Conservation (phyloP, 2,329 filamentous ascomycete genomes). For the Chaetomium olivaceum region DNA sequence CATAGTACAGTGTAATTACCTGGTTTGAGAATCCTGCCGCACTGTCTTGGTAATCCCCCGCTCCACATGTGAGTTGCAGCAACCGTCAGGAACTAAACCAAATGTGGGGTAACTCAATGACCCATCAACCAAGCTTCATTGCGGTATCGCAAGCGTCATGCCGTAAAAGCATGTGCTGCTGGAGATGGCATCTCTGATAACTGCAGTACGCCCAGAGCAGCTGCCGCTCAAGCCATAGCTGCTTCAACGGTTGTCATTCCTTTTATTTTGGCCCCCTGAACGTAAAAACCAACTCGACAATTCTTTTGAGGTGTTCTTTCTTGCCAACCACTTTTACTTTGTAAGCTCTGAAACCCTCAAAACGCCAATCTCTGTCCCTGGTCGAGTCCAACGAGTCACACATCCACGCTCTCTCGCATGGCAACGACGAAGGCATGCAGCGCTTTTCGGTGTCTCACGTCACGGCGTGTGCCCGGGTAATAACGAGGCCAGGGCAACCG, state of each 20-base stretch:
- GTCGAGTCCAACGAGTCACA: neutral
- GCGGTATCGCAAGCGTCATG: constrained; percentile 20
- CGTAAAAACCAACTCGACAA: neutral
- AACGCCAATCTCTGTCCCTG: neutral
- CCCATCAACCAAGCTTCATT: constrained; percentile 6
- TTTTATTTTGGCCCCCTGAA: neutral
- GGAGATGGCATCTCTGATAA: constrained; percentile 6
- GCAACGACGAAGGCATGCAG: constrained; percentile 33
- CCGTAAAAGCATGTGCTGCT: constrained; percentile 5
- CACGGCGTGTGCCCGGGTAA: constrained; percentile 33
- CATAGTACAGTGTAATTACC: neutral
- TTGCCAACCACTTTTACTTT: neutral
- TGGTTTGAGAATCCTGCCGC: neutral
- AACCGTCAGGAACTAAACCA: neutral
- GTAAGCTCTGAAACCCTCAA: no score
- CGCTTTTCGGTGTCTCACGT: constrained; percentile 32
- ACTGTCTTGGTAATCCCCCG: neutral
- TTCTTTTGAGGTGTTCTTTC: neutral
- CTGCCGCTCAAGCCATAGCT: neutral
- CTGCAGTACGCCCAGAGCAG: neutral
- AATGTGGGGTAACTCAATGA: constrained; percentile 11
- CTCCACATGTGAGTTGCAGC: constrained; percentile 3
- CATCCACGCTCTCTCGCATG: constrained; percentile 28
- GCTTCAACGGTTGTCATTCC: neutral
- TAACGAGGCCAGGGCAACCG: constrained; percentile 20